Conservation (phyloP, 2,329 filamentous ascomycete species). For the Epichloe scottii region DNA sequence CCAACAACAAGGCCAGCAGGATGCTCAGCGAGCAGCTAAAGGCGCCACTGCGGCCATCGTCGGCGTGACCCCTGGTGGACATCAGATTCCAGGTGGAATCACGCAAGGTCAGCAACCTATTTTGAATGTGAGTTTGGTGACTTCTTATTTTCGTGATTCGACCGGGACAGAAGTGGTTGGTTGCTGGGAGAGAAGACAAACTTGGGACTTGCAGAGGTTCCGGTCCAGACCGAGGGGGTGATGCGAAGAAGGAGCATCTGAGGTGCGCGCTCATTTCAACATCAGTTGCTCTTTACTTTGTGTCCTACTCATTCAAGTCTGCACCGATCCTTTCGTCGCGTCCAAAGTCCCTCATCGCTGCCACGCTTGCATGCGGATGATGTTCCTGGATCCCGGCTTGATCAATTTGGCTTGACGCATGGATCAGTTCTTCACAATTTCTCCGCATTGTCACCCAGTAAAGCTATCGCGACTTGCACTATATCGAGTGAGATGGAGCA, state of each 20-base stretch:
- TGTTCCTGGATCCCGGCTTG: not conserved
- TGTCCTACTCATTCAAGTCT: not conserved
- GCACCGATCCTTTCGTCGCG: not conserved
- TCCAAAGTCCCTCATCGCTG: not conserved
- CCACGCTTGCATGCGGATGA: not conserved
- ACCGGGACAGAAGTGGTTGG: not conserved
- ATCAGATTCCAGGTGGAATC: conserved; percentile 26
- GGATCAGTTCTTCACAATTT: not conserved
- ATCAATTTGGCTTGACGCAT: not conserved
- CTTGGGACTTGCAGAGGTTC: not conserved
- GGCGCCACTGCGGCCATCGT: conserved; percentile 30
- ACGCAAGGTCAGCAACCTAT: conserved; percentile 32
- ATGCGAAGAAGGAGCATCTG: not conserved
- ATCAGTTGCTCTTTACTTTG: not conserved
- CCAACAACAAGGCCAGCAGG: conserved; percentile 34
- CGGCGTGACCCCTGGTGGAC: conserved; percentile 29
- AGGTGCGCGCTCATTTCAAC: not conserved
- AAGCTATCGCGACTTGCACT: not conserved
- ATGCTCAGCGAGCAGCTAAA: conserved; percentile 39
- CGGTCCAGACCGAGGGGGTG: not conserved
- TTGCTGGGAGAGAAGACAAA: not conserved
- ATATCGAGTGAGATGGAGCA: not conserved
- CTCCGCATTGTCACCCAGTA: not conserved
- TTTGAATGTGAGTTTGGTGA: conserved; percentile 35
- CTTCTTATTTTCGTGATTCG: not conserved